Evolutionary conservation across 2,329 filamentous ascomycete species (phyloP), one percentile per base, ranked within the genome.

Genomic region (Hypocreales sp.): DNA sequence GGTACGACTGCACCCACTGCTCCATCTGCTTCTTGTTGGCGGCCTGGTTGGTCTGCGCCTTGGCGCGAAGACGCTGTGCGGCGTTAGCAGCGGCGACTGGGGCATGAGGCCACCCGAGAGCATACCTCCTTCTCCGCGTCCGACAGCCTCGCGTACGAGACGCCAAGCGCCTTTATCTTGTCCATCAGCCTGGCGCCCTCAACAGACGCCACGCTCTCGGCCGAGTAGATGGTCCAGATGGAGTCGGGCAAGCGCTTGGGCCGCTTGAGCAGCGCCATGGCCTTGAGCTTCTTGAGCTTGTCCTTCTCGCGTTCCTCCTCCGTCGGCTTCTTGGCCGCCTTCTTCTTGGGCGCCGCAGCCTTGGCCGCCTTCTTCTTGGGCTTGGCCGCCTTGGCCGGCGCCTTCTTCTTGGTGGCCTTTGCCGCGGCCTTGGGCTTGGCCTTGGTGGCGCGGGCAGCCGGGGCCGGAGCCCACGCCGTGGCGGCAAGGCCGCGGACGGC

Each of bases 1-100:
- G 43, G 37, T 58, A 42, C 16, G 44, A 47, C 32, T 59, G 48
- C n/a, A 70, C 43, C 66, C 67, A 72, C 11, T 51, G 45, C 45
- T 58, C 54, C 40, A 51, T 51, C 12, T 43, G 38, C 7, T 43
- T 50, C 7, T 45, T 38, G 40, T 66, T 66, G 38, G 38, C 33
- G 13, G 40, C 35, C 25, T 46, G 48, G 49, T 69, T 68, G 35
- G 53, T 36, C 3, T 43, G 30, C 16, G 45, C 50, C 9, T 21
- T 39, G 14, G 42, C 36, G n/a, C 44, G 22, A 15, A 66, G 46
- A 22, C 37, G 30, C 47, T 51, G 23, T 5, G 9, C 11, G 3
- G n/a, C 9, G 35, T 33, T 25, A 34, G 32, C 15, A 11, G 9
- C 24, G 11, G 5, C 11, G 15, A 16, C 15, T 9, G 11, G 9